These are phyloP conservation scores for Sugiyamaella paludigena DNA, from an alignment of 1,139 yeast genomes.

Conservation along the genomic window DNA sequence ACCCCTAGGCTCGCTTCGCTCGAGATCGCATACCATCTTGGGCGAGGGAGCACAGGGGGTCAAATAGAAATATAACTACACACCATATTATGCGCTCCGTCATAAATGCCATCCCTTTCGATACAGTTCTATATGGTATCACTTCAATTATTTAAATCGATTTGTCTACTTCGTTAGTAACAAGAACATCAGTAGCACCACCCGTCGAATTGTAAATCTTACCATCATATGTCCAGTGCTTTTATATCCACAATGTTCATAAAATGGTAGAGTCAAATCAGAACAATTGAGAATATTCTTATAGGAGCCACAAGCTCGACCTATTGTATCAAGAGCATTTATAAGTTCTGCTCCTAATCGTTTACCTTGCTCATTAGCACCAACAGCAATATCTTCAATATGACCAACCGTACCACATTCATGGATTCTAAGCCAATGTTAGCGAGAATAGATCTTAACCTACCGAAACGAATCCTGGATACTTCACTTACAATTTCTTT, in stretches of 20 bases:
- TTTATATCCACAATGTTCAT: conserved; percentile 66
- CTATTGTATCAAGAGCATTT: conserved; percentile 52
- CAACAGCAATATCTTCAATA: conserved; percentile 87
- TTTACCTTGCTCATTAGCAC: conserved; percentile 72
- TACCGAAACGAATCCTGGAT: neutral
- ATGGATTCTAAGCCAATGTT: conserved; percentile 44
- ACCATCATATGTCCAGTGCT: conserved; percentile 35
- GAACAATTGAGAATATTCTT: conserved; percentile 78
- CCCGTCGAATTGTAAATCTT: neutral
- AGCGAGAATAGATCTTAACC: neutral
- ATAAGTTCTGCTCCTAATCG: conserved; percentile 61
- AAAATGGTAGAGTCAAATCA: conserved; percentile 62
- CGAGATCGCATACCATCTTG: too few relatives aligned
- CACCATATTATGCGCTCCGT: too few relatives aligned
- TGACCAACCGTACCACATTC: conserved; percentile 85
- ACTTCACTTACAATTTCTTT: conserved; percentile 36
- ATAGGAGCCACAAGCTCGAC: conserved; percentile 57
- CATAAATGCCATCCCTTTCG: too few relatives aligned
- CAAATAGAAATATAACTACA: too few relatives aligned
- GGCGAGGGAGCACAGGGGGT: too few relatives aligned
- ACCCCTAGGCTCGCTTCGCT: too few relatives aligned
- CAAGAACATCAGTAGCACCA: neutral
- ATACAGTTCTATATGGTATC: too few relatives aligned
- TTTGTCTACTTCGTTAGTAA: neutral
- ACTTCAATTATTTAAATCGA: neutral